Evolutionary conservation across 805 yeast species (phyloP), one percentile per base, ranked within the genome.

Genomic region (Candida silvatica): DNA sequence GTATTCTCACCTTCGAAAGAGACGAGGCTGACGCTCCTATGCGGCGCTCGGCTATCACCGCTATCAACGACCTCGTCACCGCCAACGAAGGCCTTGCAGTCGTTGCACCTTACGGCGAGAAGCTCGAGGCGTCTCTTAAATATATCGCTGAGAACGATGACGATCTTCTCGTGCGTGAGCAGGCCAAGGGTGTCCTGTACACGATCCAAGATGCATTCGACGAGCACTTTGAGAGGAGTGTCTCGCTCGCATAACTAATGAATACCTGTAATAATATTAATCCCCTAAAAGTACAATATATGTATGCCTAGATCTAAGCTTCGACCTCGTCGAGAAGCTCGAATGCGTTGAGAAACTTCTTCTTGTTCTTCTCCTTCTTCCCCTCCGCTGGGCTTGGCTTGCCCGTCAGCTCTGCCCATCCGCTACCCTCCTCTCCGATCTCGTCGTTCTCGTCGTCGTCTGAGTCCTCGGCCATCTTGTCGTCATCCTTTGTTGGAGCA

Each of bases 21-120:
- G 43, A 40, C 1, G 52, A 43, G 32, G 67, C 66, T 3, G 58
- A 55, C n/a, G 66, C 80, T 9, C 58, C 78, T 0, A 67, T 87
- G 70, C 66, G 94, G 42, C 64, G 96, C 26, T 64, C 94, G 1
- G 85, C 95, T 0, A 66, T 86, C 3, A 81, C 79, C 9, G 54
- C 87, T 17, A 58, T 85, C 2, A 66, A 70, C 43, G 90, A 80
- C 49, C 54, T 82, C 34, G 51, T 80, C 2, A 59, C 70, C 27
- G 31, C 73, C 18, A 23, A 40, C 4, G 29, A 72, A 4, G 54
- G 70, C 8, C 59, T 66, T 2, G 59, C 69, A 8, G 63, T 80
- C 22, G 77, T 87, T 0, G 50, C 52, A 7, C 58, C 62, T 0
- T 71, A 73, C 48, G 68, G 70, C 22, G 46, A 47, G 2, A 67